These are phyloP conservation scores for Penicillium corylophilum DNA, from an alignment of 2,329 filamentous ascomycete species.

Conservation along the genomic window DNA sequence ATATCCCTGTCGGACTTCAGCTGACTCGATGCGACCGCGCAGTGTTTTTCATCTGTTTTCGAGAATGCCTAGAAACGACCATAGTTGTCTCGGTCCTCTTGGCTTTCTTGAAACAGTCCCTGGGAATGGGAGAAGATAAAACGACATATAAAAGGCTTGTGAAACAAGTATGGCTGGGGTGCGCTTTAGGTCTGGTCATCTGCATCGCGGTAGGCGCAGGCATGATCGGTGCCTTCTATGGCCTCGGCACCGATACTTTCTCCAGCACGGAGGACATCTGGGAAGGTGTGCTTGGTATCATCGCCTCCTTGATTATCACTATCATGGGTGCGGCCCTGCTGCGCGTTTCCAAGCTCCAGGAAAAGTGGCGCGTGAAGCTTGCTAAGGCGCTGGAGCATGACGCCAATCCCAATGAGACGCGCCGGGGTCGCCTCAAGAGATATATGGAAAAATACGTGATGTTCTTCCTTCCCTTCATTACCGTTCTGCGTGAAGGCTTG, in stretches of 20 bases:
- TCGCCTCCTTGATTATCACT: constrained; percentile 78
- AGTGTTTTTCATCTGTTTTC: constrained; percentile 53
- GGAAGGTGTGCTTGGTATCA: constrained; percentile 73
- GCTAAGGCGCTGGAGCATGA: constrained; percentile 60
- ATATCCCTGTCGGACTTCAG: background rate
- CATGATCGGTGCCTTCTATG: constrained; percentile 73
- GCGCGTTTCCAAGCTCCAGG: constrained; percentile 77
- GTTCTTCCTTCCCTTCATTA: constrained; percentile 84
- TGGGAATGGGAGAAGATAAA: constrained; percentile 64
- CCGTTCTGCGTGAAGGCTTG: constrained; percentile 80
- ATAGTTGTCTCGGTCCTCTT: constrained; percentile 86
- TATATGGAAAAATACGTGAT: constrained; percentile 78
- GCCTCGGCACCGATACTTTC: constrained; percentile 67
- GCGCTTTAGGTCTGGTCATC: constrained; percentile 61
- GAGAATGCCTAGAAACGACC: constrained; percentile 78
- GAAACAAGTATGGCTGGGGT: constrained; percentile 57
- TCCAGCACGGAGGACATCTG: constrained; percentile 70
- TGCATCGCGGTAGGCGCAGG: constrained; percentile 65
- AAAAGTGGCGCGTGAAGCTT: constrained; percentile 82
- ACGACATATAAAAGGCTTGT: constrained; percentile 66
- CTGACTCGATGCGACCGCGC: constrained; percentile 3
- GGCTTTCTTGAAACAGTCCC: constrained; percentile 78
- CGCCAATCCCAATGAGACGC: constrained; percentile 37
- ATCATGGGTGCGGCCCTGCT: constrained; percentile 78
- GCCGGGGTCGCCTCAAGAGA: constrained; percentile 55